phyloP scores from a whole-genome alignment of 257 asterid species.

The Solanum acaule region DNA sequence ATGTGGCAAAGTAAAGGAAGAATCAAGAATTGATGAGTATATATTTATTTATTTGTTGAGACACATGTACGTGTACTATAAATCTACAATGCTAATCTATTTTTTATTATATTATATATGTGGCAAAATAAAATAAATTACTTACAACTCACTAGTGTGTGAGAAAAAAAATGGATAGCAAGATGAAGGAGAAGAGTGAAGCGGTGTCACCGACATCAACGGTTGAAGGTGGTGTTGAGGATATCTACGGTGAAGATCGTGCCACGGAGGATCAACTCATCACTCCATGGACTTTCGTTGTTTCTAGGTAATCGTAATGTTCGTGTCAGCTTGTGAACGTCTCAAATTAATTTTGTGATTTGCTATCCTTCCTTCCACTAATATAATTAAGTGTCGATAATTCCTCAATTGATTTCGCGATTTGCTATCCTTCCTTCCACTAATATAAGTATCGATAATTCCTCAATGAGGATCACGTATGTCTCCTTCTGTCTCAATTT shows the following conservation, averaged over 20 bases:
- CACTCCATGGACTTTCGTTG: constrained; percentile 73
- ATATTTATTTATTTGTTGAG: neutral
- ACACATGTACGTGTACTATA: neutral
- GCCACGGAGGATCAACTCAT: constrained; percentile 77
- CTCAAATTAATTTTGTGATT: neutral
- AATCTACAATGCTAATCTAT: neutral
- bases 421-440: neutral
- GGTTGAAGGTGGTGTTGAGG: constrained; percentile 79
- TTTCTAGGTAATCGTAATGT: constrained; percentile 41
- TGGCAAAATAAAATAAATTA: neutral
- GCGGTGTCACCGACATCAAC: constrained; percentile 14
- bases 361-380: no score
- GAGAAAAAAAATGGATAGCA: constrained; percentile 41
- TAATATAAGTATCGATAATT: no score
- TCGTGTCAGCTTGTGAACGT: neutral
- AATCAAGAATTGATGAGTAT: neutral
- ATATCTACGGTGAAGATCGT: constrained; percentile 80
- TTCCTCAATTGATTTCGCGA: no score
- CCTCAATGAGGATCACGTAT: neutral
- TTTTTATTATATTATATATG: neutral
- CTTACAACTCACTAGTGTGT: neutral
- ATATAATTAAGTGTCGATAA: no score
- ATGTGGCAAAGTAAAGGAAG: neutral
- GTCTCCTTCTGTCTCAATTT: neutral
- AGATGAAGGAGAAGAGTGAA: constrained; percentile 50